A percentile compares a stretch with the other conserved stretches of the same genome.
These are phyloP conservation scores for Candida patagonica DNA, from an alignment of 805 yeast species.

Conservation along the genomic window DNA sequence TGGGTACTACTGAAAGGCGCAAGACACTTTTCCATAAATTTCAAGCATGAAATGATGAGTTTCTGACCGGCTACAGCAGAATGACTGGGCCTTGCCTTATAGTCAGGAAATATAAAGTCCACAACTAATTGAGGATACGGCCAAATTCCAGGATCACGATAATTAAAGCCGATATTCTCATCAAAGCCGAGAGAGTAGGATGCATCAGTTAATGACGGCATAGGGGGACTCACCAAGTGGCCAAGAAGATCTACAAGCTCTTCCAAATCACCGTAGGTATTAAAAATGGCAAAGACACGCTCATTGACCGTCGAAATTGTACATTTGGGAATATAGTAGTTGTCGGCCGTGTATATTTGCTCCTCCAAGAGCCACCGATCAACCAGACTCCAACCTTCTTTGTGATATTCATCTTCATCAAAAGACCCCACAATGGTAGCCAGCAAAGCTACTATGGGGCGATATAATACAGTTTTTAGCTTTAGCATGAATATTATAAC, in stretches of 20 bases:
- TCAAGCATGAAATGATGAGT: conserved; percentile 47
- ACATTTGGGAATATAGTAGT: conserved; percentile 15
- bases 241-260: conserved; percentile 50
- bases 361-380: conserved; percentile 58
- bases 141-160: conserved; percentile 62
- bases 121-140: conserved; percentile 70
- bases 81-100: conserved; percentile 25
- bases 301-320: conserved; percentile 32
- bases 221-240: conserved; percentile 17
- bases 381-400: conserved; percentile 54
- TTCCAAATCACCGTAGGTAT: conserved; percentile 43
- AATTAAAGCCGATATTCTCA: conserved; percentile 46
- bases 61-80: conserved; percentile 28
- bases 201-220: conserved; percentile 18
- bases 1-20: conserved; percentile 31
- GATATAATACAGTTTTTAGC: conserved; percentile 41
- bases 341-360: conserved; percentile 23
- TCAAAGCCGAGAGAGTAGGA: conserved; percentile 52
- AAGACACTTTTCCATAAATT: conserved; percentile 41
- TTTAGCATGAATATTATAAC: conserved; percentile 36
- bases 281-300: conserved; percentile 38
- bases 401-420: conserved; percentile 31
- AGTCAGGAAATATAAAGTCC: conserved; percentile 41
- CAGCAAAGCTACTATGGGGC: conserved; percentile 49
- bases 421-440: conserved; percentile 45